These are phyloP conservation scores for Alternaria sp. DNA, from an alignment of 2,329 filamentous ascomycete species.

Conservation along the genomic window DNA sequence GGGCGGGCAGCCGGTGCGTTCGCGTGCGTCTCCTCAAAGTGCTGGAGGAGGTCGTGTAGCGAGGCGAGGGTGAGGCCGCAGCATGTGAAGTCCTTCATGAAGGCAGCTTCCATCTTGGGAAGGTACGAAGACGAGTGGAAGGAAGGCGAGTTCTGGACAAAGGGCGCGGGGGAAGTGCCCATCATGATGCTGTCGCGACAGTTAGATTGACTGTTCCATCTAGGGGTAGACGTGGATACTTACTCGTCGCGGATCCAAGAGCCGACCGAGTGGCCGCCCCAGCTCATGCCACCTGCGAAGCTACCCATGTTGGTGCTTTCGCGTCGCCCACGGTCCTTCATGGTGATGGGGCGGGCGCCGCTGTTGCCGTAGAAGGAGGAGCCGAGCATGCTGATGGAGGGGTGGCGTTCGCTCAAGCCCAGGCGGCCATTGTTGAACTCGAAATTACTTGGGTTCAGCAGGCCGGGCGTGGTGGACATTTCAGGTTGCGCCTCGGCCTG, in stretches of 20 bases:
- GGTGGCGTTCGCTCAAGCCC: constrained; percentile 58
- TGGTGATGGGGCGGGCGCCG: constrained; percentile 68
- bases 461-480: constrained; percentile 51
- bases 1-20: constrained; percentile 66
- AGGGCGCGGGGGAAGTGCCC: constrained; percentile 92
- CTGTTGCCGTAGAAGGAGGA: constrained; percentile 63
- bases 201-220: constrained; percentile 31
- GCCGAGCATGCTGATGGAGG: constrained; percentile 60
- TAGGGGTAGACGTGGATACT: constrained; percentile 56
- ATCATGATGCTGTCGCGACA: constrained; percentile 79
- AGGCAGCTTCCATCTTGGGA: constrained; percentile 94
- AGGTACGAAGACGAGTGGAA: constrained; percentile 97
- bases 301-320: constrained; percentile 69
- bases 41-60: constrained; percentile 91
- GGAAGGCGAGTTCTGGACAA: constrained; percentile 82
- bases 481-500: constrained; percentile 53
- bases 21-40: constrained; percentile 95
- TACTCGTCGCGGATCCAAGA: constrained; percentile 99
- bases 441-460: constrained; percentile 50
- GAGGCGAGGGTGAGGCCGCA: constrained; percentile 90
- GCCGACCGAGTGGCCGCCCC: constrained; percentile 94
- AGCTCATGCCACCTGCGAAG: constrained; percentile 84
- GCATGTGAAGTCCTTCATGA: constrained; percentile 97
- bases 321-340: constrained; percentile 63
- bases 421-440: constrained; percentile 45